Evolutionary conservation across 352 stramenopile genomes (phyloP), one percentile per base, ranked within the genome.

Genomic region (Phytopythium montanum): DNA sequence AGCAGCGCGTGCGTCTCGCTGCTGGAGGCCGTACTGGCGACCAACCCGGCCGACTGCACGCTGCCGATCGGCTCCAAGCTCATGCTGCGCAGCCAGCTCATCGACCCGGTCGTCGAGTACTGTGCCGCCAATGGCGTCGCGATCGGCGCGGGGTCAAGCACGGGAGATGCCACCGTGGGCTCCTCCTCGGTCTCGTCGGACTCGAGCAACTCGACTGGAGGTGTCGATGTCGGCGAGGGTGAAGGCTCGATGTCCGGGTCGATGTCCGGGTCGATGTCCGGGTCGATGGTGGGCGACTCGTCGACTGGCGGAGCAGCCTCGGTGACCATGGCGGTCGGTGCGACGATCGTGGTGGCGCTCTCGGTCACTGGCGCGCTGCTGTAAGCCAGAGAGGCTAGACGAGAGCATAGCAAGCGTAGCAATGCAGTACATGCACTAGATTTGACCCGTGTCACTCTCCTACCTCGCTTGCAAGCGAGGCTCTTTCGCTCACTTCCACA

Each of bases 401-500:
- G 12, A 18, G 9, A 7, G 23, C 13, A 34, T 54, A 9, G 39
- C 39, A 46, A 46, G 19, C 9, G 28, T 55, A 26, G 25, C 16
- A 55, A 38, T 42, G n/a, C 49, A 55, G 26, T 5, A 26, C 21
- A 44, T 38, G 33, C 10, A 38, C 9, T 38, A 38, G 33, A 38
- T 38, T 38, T 38, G 33, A 38, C 33, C 33, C 1, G 31, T 36
- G 31, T 77, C 59, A 82, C 26, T 61, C 62, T 70, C 71, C 85
- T 14, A 66, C 19, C n/a, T n/a, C n/a, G n/a, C n/a, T n/a, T n/a
- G n/a, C n/a, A n/a, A n/a, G n/a, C n/a, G n/a, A n/a, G n/a, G n/a
- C n/a, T n/a, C n/a, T n/a, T n/a, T n/a, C n/a, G n/a, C n/a, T 77
- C 59, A 82, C 26, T 61, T 64, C 73, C 71, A 87, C 16, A 66